phyloP scores from a whole-genome alignment of 441 rosid species.

The Adansonia rubrostipa region DNA sequence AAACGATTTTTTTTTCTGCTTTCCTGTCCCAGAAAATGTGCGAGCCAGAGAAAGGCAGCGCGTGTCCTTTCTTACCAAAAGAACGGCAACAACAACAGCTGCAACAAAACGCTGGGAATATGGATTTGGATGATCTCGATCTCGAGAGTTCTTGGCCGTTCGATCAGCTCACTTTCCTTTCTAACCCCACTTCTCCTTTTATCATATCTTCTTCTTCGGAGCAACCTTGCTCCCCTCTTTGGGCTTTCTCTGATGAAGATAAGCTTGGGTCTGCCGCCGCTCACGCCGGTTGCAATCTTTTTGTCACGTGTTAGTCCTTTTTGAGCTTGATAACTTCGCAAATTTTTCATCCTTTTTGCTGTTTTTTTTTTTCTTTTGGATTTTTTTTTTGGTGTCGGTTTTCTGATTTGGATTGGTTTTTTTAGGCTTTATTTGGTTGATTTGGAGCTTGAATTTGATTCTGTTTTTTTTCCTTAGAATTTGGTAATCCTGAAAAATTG shows the following conservation, averaged over 20 bases:
- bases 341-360: neutral
- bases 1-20: slow-evolving; percentile 19
- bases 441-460: slow-evolving; percentile 5
- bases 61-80: slow-evolving; percentile 22
- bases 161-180: slow-evolving; percentile 57
- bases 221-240: slow-evolving; percentile 85
- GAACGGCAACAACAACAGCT: neutral
- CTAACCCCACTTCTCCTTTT: slow-evolving; percentile 60
- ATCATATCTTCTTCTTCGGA: slow-evolving; percentile 57
- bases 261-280: slow-evolving; percentile 35
- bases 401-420: neutral
- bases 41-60: slow-evolving; percentile 54
- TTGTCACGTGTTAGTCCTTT: slow-evolving; percentile 57
- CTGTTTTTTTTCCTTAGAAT: neutral
- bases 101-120: slow-evolving; percentile 22
- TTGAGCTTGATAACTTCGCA: neutral
- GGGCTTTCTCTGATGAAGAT: slow-evolving; percentile 75
- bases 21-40: slow-evolving; percentile 46
- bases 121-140: slow-evolving; percentile 76
- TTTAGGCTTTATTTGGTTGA: neutral
- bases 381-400: neutral
- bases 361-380: neutral
- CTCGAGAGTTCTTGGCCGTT: slow-evolving; percentile 71
- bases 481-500: neutral
- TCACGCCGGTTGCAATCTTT: slow-evolving; percentile 35